Base-by-base conservation (phyloP, 2,329 filamentous ascomycete species). In the Epichloe coenophiala region DNA sequence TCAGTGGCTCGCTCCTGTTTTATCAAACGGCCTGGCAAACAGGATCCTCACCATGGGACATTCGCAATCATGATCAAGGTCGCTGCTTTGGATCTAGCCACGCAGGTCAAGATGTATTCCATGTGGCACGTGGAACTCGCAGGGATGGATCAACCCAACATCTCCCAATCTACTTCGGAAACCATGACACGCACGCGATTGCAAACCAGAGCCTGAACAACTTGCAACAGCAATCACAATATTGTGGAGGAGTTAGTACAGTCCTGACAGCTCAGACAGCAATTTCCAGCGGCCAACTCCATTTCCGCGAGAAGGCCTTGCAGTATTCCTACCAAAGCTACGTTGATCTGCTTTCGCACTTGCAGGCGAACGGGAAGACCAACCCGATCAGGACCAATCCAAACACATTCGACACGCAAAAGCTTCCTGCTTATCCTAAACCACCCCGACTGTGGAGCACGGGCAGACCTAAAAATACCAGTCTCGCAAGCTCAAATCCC, bases 321-420 rank as follows among this genome's bases (percentile, higher is more conserved):
- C 71, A 76, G 13, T 82, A 81, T 68, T 86, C 85, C n/a, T 83
- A 89, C 62, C 74, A 75, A 56, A 77, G 83, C 35, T 90, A 90
- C 64, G 72, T 85, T 45, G 82, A 88, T 55, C 73, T 91, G 7
- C 68, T 90, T 3, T 68, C 79, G 9, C 79, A 78, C 55, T 70
- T 86, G 6, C 80, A 85, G 54, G 74, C 78, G 48, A 71, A 71
- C 19, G 81, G 78, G 51, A 81, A 73, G 58, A 64, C 69, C 2
- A 67, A 68, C 9, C 62, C 68, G 17, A 61, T 62, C 17, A 71
- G 69, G 54, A 61, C 61, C 17, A 62, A 64, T 23, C 63, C 67
- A 40, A 63, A 64, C 5, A 61, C 68, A 8, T 66, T 66, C 47
- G 44, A 67, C 11, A 66, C 69, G 13, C 66, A 72, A 1, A 79